Conservation (phyloP, 768 basidiomycete species). For the Suillus brevipes region DNA sequence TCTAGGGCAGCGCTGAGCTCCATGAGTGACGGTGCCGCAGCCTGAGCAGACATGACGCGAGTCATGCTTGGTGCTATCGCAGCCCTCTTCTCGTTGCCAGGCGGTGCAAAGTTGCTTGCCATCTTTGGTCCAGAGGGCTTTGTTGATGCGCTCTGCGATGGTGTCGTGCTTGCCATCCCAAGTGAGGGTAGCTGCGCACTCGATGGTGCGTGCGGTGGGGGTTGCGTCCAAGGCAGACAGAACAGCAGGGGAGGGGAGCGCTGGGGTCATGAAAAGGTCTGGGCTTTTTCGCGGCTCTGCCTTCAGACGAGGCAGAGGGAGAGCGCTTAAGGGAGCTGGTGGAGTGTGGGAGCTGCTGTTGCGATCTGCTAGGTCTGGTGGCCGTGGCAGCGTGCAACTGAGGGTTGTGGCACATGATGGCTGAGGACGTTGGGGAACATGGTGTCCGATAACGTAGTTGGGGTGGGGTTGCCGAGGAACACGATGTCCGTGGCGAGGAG, state of each 20-base stretch:
- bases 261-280: neutral
- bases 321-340: no score
- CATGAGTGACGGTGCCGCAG: constrained; percentile 5
- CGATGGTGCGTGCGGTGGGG: constrained; percentile 26
- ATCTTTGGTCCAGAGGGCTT: constrained; percentile 18
- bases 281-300: fast-evolving
- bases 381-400: no score
- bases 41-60: constrained; percentile 14
- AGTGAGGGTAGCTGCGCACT: constrained; percentile 18
- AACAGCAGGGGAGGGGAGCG: constrained; percentile 20
- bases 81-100: constrained; percentile 10
- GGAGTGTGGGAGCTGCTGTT: no score
- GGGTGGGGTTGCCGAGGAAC: no score
- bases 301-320: no score
- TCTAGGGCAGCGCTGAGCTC: constrained; percentile 12
- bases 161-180: constrained; percentile 26
- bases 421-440: no score
- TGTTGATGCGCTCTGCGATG: neutral
- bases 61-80: constrained; percentile 3
- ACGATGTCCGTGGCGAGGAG: no score
- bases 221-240: constrained; percentile 36
- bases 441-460: no score
- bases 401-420: no score
- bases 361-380: no score
- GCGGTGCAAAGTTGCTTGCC: constrained; percentile 5